Evolutionary conservation across 108 stramenopile genomes (phyloP).

Genomic region (Stephanodiscus minutulus): DNA sequence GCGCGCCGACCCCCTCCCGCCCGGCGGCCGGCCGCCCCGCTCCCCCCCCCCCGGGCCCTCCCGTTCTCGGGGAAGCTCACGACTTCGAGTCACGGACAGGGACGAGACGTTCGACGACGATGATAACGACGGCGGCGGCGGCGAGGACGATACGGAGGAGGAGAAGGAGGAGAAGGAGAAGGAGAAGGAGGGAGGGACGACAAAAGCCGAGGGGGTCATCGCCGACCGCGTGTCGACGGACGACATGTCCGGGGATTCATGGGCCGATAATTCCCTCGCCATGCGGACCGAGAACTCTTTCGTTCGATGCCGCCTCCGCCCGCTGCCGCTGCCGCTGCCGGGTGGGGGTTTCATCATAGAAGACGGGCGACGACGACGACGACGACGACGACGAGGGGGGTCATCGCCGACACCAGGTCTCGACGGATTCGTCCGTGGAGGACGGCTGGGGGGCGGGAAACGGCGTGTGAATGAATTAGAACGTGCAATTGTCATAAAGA

Average conservation of each 20-base stretch:
- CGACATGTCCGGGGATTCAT: background rate
- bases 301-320: too few relatives aligned
- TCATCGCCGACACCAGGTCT: background rate
- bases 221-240: background rate
- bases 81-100: too few relatives aligned
- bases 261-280: background rate
- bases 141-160: background rate
- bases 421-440: background rate
- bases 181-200: background rate
- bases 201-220: background rate
- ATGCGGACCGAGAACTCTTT: too few relatives aligned
- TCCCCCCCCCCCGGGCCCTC: too few relatives aligned
- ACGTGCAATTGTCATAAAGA: slow-evolving; percentile 77
- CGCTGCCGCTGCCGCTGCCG: background rate
- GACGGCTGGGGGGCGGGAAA: background rate
- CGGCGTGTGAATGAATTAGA: slow-evolving; percentile 86
- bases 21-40: too few relatives aligned
- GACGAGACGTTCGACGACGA: background rate
- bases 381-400: background rate
- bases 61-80: too few relatives aligned
- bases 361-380: slow-evolving; percentile 5
- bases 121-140: background rate
- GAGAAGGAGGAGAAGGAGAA: too few relatives aligned
- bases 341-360: too few relatives aligned
- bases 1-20: too few relatives aligned